phyloP scores from a whole-genome alignment of 2,329 filamentous ascomycete species.

The Calonectria henricotiae region DNA sequence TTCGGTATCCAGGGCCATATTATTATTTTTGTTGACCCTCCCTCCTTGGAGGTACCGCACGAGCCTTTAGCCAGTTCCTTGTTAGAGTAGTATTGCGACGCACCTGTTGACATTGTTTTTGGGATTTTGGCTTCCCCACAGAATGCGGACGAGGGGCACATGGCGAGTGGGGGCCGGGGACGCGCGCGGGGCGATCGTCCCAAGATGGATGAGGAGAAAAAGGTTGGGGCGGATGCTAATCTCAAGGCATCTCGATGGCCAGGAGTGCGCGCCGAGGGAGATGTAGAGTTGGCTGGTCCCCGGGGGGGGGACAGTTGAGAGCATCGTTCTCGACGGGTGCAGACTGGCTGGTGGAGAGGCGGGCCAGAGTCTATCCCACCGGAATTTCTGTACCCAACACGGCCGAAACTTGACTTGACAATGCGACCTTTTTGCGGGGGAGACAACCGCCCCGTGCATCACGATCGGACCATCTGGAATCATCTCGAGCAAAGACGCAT shows the following conservation, averaged over 20 bases:
- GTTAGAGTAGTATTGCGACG: background rate
- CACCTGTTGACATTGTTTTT: constrained; percentile 7
- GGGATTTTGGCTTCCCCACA: constrained; percentile 28
- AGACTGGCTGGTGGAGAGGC: background rate
- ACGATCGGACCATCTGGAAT: constrained; percentile 11
- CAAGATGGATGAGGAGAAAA: constrained; percentile 13
- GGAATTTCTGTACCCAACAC: background rate
- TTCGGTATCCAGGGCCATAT: too few species aligned
- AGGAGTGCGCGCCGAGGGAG: background rate
- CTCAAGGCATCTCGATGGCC: constrained; percentile 20
- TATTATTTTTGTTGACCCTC: background rate
- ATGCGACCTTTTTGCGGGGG: constrained; percentile 6
- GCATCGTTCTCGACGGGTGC: background rate
- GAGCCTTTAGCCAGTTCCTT: background rate
- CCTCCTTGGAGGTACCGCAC: background rate
- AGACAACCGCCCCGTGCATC: background rate
- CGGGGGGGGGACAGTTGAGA: constrained; percentile 10
- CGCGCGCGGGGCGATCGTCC: constrained; percentile 28
- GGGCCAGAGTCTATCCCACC: background rate
- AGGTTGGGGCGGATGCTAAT: constrained; percentile 22
- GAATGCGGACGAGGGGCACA: constrained; percentile 30
- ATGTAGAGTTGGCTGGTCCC: background rate
- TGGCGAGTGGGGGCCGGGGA: constrained; percentile 33
- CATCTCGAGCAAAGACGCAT: background rate
- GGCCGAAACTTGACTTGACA: background rate